These are phyloP conservation scores for Drechslerella stenobrocha DNA, from an alignment of 2,329 filamentous ascomycete species.

Conservation along the genomic window DNA sequence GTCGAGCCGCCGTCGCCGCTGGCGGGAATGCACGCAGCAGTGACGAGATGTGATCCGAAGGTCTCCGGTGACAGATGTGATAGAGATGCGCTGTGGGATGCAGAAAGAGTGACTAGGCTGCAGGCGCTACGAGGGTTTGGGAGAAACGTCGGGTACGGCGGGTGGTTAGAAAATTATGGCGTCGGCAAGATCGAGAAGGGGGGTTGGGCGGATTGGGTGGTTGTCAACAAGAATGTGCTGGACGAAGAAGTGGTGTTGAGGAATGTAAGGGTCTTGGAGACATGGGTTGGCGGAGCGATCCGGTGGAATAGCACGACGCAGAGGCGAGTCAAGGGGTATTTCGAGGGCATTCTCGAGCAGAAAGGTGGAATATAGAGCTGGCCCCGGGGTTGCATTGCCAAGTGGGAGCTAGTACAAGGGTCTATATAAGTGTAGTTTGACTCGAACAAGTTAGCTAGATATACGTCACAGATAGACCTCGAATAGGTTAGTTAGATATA, in stretches of 20 bases:
- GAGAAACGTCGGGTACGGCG: slow-evolving; percentile 63
- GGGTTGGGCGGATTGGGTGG: slow-evolving; percentile 70
- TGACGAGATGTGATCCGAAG: slow-evolving; percentile 64
- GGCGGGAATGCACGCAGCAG: slow-evolving; percentile 70
- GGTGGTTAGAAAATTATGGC: slow-evolving; percentile 62
- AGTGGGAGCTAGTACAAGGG: no score
- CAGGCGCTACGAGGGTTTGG: slow-evolving; percentile 68
- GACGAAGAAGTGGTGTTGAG: slow-evolving; percentile 59
- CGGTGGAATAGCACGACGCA: slow-evolving; percentile 51
- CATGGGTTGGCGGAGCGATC: slow-evolving; percentile 66
- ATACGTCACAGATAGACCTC: no score
- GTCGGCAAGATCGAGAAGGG: slow-evolving; percentile 66
- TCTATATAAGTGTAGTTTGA: no score
- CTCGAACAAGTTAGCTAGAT: no score
- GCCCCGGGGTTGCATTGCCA: not conserved
- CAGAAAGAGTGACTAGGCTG: slow-evolving; percentile 64
- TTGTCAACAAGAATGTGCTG: slow-evolving; percentile 60
- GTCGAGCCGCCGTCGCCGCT: slow-evolving; percentile 71
- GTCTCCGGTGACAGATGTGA: slow-evolving; percentile 56
- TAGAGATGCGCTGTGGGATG: slow-evolving; percentile 62
- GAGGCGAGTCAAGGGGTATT: not conserved
- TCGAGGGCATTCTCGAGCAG: slow-evolving; percentile 1
- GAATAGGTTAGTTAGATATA: no score
- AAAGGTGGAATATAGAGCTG: not conserved
- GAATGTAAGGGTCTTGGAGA: slow-evolving; percentile 64